phyloP scores from a whole-genome alignment of 768 basidiomycete genomes.

The Leccinum barrowsii region DNA sequence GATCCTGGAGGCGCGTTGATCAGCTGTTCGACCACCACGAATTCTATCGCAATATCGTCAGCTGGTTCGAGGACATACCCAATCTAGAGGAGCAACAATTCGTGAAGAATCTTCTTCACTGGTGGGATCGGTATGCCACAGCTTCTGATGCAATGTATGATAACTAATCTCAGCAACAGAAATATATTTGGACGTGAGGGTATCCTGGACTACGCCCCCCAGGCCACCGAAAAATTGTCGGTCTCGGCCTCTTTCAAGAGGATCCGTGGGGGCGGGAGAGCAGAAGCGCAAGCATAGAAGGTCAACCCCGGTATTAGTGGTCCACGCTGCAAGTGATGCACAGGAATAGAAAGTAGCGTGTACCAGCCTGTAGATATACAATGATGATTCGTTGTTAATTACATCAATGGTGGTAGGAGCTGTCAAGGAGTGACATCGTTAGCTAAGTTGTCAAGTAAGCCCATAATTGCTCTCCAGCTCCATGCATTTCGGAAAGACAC shows the following conservation, averaged over 20 bases:
- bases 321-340: too few species aligned
- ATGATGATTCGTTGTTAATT: too few species aligned
- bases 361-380: too few species aligned
- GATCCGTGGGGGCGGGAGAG: not conserved
- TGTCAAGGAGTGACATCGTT: too few species aligned
- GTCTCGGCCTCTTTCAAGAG: not conserved
- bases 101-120: not conserved
- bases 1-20: not conserved
- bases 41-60: not conserved
- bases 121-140: not conserved
- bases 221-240: not conserved
- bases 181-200: not conserved
- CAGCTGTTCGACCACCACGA: not conserved
- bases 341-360: too few species aligned
- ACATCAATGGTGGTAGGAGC: too few species aligned
- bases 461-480: too few species aligned
- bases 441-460: too few species aligned
- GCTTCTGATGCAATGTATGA: not conserved
- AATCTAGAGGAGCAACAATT: not conserved
- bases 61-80: not conserved
- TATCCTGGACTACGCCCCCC: not conserved
- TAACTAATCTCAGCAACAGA: not conserved
- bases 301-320: too few species aligned
- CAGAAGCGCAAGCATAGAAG: too few species aligned
- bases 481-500: too few species aligned